Evolutionary conservation across 805 yeast species (phyloP).

Genomic region (Lipomyces kockii): DNA sequence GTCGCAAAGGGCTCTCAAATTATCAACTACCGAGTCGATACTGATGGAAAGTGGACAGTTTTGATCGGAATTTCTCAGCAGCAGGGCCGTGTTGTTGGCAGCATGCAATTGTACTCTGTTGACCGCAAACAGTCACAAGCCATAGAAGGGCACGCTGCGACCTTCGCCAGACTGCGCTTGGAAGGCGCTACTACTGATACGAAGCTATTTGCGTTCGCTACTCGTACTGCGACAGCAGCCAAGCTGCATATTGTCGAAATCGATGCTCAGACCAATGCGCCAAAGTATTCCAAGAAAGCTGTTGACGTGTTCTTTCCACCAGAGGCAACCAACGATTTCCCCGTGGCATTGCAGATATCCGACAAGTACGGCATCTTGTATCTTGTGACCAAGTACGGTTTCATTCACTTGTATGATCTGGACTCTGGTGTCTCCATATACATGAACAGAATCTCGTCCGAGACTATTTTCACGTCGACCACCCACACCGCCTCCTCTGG

Average conservation of each 20-base stretch:
- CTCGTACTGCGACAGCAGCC: slow-evolving; percentile 81
- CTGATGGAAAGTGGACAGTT: slow-evolving; percentile 87
- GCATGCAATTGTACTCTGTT: slow-evolving; percentile 88
- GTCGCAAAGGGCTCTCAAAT: slow-evolving; percentile 67
- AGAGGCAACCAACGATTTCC: slow-evolving; percentile 95
- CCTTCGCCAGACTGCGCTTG: slow-evolving; percentile 75
- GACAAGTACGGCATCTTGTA: slow-evolving; percentile 85
- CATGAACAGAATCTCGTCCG: slow-evolving; percentile 94
- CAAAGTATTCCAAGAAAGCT: slow-evolving; percentile 84
- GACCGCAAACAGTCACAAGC: slow-evolving; percentile 93
- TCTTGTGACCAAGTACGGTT: slow-evolving; percentile 92
- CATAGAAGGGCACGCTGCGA: slow-evolving; percentile 96
- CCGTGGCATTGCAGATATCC: slow-evolving; percentile 86
- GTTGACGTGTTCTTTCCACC: slow-evolving; percentile 96
- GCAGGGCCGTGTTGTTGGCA: slow-evolving; percentile 92
- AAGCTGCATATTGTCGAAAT: slow-evolving; percentile 92
- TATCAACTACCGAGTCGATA: slow-evolving; percentile 85
- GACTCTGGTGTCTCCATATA: slow-evolving; percentile 91
- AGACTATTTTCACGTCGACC: slow-evolving; percentile 90
- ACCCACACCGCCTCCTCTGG: slow-evolving; percentile 75
- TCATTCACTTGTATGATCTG: slow-evolving; percentile 91
- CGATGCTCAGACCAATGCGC: slow-evolving; percentile 85
- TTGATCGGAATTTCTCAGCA: slow-evolving; percentile 94
- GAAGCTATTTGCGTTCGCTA: slow-evolving; percentile 90
- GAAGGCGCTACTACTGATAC: slow-evolving; percentile 75